A percentile compares a stretch with the other conserved stretches of the same genome.
These are phyloP conservation scores for Talaromyces sp. DNA, from an alignment of 2,329 filamentous ascomycete species.

Conservation along the genomic window DNA sequence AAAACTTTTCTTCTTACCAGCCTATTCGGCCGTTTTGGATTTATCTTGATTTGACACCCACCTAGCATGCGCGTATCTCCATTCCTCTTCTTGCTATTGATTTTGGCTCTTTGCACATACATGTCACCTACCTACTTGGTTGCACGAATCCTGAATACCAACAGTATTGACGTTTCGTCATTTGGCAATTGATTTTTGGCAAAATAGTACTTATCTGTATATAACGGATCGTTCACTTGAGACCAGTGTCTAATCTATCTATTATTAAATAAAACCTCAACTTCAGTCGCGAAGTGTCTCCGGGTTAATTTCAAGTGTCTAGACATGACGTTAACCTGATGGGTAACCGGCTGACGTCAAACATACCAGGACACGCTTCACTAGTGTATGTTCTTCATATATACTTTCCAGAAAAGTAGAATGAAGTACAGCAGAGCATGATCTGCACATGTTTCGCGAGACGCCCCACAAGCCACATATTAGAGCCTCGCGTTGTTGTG, in stretches of 20 bases:
- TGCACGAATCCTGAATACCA: neutral
- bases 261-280: neutral
- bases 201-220: constrained; percentile 1
- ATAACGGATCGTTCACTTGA: neutral
- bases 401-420: neutral
- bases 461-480: neutral
- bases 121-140: neutral
- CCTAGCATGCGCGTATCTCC: constrained; percentile 1
- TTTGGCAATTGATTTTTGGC: neutral
- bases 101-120: constrained; percentile 5
- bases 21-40: neutral
- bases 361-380: neutral
- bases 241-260: neutral
- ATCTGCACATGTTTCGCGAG: neutral
- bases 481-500: neutral
- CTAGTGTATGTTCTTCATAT: too few species aligned
- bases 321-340: neutral
- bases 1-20: neutral
- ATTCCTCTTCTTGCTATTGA: neutral
- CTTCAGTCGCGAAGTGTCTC: neutral
- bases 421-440: neutral
- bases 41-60: neutral
- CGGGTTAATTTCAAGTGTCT: neutral
- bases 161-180: neutral
- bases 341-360: neutral